Evolutionary conservation across 371 early-diverging fungal species (phyloP), one percentile per base, ranked within the genome.

Genomic region (Apophysomyces sp.): DNA sequence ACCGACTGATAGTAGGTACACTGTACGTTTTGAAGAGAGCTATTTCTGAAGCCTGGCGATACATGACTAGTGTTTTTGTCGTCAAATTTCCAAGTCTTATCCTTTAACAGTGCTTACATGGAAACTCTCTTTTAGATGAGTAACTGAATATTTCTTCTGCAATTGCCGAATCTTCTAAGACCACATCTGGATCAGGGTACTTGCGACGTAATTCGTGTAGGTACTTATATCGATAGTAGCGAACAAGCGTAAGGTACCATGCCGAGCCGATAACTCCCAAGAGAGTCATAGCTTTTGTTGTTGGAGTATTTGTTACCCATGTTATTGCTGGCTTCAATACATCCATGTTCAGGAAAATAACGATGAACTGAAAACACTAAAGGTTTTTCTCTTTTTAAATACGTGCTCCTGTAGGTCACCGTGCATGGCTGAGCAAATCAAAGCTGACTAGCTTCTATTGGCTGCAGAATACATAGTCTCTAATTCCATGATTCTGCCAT

Each of bases 11-110:
- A 2, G 80, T 69, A 11, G 85, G 86, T 4, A 78, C 72, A 5
- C 68, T 74, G 55, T 75, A 83, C 26, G 85, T 77, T 39, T 80
- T 80, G 61, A 86, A 77, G 5, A 82, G 51, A 1, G 78, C 80
- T 62, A 86, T 71, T 53, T 83, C 82, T 5, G 78, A 44, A 0
- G 73, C 67, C 13, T 62, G 52, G 4, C 75, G 37, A 29, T 53
- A 49, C 31, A 55, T 26, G 55, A 55, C 29, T 36, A 34, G 13
- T 13, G 2, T 27, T 29, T 9, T 8, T 36, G 3, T n/a, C 4
- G 41, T 44, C 21, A 44, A 21, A 8, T 15, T 13, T 27, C 34
- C 3, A 0, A n/a, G n/a, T 32, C 31, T 3, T 51, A 16, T 16
- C 15, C 2, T 3, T 34, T 49, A 4, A 37, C 15, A 56, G 13